Percentiles rank a stretch among this genome's conserved stretches.
These are phyloP conservation scores for Zymoseptoria ardabiliae DNA, from an alignment of 2,329 filamentous ascomycete genomes.

Conservation along the genomic window DNA sequence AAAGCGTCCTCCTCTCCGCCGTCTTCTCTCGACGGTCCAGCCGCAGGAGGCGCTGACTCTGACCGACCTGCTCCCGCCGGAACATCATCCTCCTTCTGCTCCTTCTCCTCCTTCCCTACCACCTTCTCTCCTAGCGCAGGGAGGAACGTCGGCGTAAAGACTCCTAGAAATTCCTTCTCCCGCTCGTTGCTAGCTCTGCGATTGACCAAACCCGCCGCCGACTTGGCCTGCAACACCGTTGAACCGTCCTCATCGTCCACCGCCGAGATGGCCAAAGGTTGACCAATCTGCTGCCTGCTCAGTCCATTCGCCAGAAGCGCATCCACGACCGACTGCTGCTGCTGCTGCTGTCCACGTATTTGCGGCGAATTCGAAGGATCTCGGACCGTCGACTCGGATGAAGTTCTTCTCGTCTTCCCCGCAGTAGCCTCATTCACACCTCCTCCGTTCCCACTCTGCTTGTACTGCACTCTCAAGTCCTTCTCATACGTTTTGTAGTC, in stretches of 20 bases:
- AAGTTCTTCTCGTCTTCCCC: constrained; percentile 6
- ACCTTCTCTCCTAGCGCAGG: constrained; percentile 26
- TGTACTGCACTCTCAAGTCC: constrained; percentile 22
- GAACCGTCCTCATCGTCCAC: constrained; percentile 12
- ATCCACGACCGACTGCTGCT: constrained; percentile 17
- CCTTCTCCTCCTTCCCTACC: neutral
- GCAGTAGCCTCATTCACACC: neutral
- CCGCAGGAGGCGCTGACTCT: neutral
- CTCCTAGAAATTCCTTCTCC: constrained; percentile 29
- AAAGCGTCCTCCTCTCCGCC: constrained; percentile 5
- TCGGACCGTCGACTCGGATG: constrained; percentile 9
- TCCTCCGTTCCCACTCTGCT: constrained; percentile 6
- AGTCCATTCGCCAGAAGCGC: constrained; percentile 18
- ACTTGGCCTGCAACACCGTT: constrained; percentile 10
- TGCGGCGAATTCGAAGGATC: constrained; percentile 5
- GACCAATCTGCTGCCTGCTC: constrained; percentile 15
- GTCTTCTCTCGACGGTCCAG: neutral
- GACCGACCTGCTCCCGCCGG: neutral
- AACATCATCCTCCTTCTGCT: constrained; percentile 1
- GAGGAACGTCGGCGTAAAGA: constrained; percentile 32
- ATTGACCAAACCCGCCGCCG: constrained; percentile 20
- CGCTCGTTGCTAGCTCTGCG: constrained; percentile 21
- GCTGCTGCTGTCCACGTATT: constrained; percentile 1
- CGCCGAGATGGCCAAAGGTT: constrained; percentile 11
- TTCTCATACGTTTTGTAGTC: constrained; percentile 32